Percentiles rank a stretch among this genome's conserved stretches.
Evolutionary conservation across 1,284 basidiomycete genomes (phyloP).

Genomic region (Puccinia polysora): DNA sequence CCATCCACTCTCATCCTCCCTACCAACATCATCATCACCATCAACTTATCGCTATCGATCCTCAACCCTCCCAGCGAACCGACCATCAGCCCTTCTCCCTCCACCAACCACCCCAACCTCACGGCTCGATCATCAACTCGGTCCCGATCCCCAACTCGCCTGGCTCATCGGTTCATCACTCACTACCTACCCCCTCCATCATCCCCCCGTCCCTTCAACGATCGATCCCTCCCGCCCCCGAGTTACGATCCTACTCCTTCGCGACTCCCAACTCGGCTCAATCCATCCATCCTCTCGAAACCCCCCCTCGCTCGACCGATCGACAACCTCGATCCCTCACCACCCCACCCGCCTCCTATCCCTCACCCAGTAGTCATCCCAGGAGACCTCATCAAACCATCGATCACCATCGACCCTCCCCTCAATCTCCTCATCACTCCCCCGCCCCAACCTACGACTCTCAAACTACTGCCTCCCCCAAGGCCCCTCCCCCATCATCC

Average conservation of each 20-base stretch:
- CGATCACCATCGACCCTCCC: slow-evolving; percentile 17
- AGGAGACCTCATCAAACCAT: not conserved
- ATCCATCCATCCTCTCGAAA: slow-evolving; percentile 28
- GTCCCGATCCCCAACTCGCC: no score
- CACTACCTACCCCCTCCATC: no score
- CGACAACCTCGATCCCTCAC: slow-evolving; percentile 44
- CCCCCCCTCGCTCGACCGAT: slow-evolving; percentile 15
- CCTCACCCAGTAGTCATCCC: slow-evolving; percentile 44
- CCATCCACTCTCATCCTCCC: slow-evolving; percentile 51
- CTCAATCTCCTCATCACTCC: slow-evolving; percentile 36
- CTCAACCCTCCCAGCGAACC: not conserved
- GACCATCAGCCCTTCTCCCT: not conserved
- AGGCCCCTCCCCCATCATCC: not conserved
- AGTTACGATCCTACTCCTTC: no score
- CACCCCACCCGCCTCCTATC: slow-evolving; percentile 46
- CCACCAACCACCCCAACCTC: slow-evolving; percentile 3
- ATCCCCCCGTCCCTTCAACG: no score
- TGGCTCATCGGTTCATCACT: no score
- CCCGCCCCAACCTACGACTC: not conserved
- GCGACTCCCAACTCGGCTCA: not conserved
- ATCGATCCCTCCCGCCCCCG: no score
- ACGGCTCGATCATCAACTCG: no score
- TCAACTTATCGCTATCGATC: not conserved
- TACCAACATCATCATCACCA: slow-evolving; percentile 44
- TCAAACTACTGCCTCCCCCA: not conserved